phyloP scores from a whole-genome alignment of 257 asterid species.

The Agastache rugosa region DNA sequence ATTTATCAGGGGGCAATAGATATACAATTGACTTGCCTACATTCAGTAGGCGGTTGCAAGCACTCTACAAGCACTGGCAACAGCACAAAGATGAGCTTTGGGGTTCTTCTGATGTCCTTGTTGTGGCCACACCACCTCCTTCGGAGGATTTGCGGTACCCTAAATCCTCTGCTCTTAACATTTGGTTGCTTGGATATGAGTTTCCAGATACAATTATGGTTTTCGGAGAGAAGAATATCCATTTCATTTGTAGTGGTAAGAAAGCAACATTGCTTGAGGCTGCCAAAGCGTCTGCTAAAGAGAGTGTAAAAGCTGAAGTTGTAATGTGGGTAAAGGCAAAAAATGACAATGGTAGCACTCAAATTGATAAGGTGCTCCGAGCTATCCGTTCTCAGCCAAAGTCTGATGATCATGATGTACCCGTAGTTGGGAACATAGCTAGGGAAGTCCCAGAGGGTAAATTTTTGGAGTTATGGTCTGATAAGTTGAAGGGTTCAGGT shows the following conservation, averaged over 20 bases:
- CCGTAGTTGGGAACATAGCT: constrained; percentile 54
- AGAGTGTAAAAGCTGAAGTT: constrained; percentile 47
- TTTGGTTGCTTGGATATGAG: constrained; percentile 80
- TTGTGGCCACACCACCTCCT: constrained; percentile 68
- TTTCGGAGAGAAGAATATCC: constrained; percentile 54
- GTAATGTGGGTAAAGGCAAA: constrained; percentile 59
- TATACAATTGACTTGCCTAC: constrained; percentile 52
- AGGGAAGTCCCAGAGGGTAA: constrained; percentile 74
- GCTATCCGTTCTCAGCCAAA: constrained; percentile 46
- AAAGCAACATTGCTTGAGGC: constrained; percentile 61
- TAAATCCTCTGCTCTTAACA: constrained; percentile 65
- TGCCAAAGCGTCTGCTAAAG: constrained; percentile 57
- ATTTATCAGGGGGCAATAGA: constrained; percentile 34
- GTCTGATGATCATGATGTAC: constrained; percentile 37
- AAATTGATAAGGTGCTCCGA: constrained; percentile 52
- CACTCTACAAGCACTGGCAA: constrained; percentile 63
- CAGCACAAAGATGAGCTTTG: constrained; percentile 51
- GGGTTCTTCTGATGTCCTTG: constrained; percentile 62
- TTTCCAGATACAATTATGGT: constrained; percentile 80
- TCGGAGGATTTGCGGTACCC: constrained; percentile 74
- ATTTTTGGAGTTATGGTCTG: constrained; percentile 61
- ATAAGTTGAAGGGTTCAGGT: constrained; percentile 56
- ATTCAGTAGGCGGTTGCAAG: constrained; percentile 54
- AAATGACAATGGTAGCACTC: constrained; percentile 55
- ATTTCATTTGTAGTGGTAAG: constrained; percentile 66